Percentiles rank a stretch among this genome's conserved stretches.
These are phyloP conservation scores for Zygosaccharomyces bisporus DNA, from an alignment of 805 yeast species.

Conservation along the genomic window DNA sequence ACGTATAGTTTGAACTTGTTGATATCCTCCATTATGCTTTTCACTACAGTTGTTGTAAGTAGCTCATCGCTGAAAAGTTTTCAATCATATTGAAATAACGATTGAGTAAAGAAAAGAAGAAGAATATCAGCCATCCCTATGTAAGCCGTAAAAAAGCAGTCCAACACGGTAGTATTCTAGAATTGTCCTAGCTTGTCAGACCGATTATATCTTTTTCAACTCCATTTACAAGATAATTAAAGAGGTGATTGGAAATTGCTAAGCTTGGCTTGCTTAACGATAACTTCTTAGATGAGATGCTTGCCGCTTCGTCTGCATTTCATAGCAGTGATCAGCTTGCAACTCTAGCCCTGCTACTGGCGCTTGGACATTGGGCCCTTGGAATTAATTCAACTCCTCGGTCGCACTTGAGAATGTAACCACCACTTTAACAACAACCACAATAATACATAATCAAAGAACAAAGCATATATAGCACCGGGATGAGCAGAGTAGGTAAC, in stretches of 20 bases:
- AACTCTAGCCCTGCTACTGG: not conserved
- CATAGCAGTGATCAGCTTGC: not conserved
- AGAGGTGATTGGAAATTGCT: not conserved
- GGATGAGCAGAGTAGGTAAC: constrained; percentile 6
- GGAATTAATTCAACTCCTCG: not conserved
- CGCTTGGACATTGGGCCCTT: not conserved
- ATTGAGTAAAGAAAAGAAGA: constrained; percentile 1
- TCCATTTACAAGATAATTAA: no score
- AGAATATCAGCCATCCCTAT: no score
- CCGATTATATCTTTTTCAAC: no score
- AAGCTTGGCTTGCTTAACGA: not conserved
- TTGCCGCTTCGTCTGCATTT: not conserved
- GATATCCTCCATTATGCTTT: constrained; percentile 24
- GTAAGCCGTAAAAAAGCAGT: no score
- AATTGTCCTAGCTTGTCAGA: no score
- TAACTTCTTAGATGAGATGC: not conserved
- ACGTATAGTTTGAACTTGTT: constrained; percentile 30
- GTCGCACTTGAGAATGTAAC: constrained; percentile 2
- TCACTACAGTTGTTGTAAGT: not conserved
- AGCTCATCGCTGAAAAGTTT: constrained; percentile 8
- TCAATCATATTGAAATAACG: not conserved
- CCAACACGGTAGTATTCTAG: no score
- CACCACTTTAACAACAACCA: not conserved
- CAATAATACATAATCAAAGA: not conserved
- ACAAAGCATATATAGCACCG: not conserved